Conservation (phyloP, 1,284 basidiomycete genomes). For the Apiotrichum brassicae region DNA sequence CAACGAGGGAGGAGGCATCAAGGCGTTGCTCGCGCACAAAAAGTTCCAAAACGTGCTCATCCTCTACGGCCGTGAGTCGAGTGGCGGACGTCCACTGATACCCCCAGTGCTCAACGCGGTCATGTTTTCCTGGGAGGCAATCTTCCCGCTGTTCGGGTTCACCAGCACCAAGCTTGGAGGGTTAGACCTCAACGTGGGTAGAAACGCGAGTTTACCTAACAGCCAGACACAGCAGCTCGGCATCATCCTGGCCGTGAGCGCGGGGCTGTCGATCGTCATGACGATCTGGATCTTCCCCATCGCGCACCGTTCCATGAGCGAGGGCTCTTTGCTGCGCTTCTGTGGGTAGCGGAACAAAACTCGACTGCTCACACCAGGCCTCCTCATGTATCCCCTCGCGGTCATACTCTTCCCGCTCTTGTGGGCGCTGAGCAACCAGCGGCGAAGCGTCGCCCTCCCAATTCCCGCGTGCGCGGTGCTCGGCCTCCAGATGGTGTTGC, state of each 20-base stretch:
- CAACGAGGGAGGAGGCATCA: slow-evolving; percentile 10
- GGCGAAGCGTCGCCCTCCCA: slow-evolving; percentile 2
- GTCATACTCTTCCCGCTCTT: slow-evolving; percentile 30
- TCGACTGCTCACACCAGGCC: slow-evolving; percentile 15
- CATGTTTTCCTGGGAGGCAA: slow-evolving; percentile 35
- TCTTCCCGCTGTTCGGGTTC: slow-evolving; percentile 37
- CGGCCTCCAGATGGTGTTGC: slow-evolving; percentile 28
- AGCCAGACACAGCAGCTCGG: slow-evolving; percentile 33
- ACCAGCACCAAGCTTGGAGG: slow-evolving; percentile 32
- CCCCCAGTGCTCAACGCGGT: slow-evolving; percentile 26
- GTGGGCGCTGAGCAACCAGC: slow-evolving; percentile 23
- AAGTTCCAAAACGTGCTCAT: slow-evolving; percentile 29
- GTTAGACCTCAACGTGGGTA: slow-evolving; percentile 28
- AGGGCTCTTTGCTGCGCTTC: slow-evolving; percentile 16
- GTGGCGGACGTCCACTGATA: background rate
- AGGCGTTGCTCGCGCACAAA: slow-evolving; percentile 19
- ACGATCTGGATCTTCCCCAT: slow-evolving; percentile 33
- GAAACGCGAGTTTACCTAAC: background rate
- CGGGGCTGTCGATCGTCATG: slow-evolving; percentile 34
- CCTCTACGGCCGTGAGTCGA: slow-evolving; percentile 28
- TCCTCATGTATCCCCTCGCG: slow-evolving; percentile 26
- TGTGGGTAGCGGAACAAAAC: slow-evolving; percentile 15
- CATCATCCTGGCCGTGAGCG: slow-evolving; percentile 28
- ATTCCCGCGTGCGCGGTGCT: slow-evolving; percentile 17
- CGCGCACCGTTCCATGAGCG: slow-evolving; percentile 23